Base-by-base conservation (phyloP, 371 early-diverging fungal genomes). In the Dichotomocladium elegans region DNA sequence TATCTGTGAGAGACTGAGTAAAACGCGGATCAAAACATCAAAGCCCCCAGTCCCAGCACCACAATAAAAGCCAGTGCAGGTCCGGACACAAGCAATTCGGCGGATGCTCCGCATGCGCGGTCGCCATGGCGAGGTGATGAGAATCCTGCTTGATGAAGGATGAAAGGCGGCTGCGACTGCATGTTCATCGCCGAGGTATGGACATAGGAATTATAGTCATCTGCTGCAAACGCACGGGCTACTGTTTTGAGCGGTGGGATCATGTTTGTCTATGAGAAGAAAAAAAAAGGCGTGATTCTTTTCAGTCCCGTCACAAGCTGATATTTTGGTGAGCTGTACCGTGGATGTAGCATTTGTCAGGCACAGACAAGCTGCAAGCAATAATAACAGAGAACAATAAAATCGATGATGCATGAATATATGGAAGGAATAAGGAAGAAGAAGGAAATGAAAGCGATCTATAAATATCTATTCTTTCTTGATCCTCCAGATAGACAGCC, bases 41-140 rank as follows among this genome's bases (percentile, higher is more conserved):
- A 44, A 7, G 54, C 54, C 2, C 50, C 60, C 42, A 59, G 31
- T 2, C 50, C 41, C 12, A 59, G 37, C 12, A 59, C 60, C 14
- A 59, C 54, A 22, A 53, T 49, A n/a, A 59, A 49, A 3, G 60
- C 60, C 42, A 48, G 45, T 5, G 54, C 53, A 28, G 60, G 53
- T 14, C 60, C 60, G 17, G 60, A 54, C 2, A 59, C 44, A 2
- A 53, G 27, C 24, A 44, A 43, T 24, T 48, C 60, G n/a, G 35
- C 25, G 19, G 49, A 25, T 14, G 49, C 17, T 27, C 19, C 21
- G 15, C 33, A 26, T 15, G 34, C 21, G 14, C 41, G 29, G 3
- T 11, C 25, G 31, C n/a, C 44, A 19, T 30, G 47, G n/a, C 46
- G 35, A 8, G 54, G 26, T 15, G 30, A 54, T 46, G 25, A 19